phyloP scores from a whole-genome alignment of 2,329 filamentous ascomycete species.

The Exophiala sp. region DNA sequence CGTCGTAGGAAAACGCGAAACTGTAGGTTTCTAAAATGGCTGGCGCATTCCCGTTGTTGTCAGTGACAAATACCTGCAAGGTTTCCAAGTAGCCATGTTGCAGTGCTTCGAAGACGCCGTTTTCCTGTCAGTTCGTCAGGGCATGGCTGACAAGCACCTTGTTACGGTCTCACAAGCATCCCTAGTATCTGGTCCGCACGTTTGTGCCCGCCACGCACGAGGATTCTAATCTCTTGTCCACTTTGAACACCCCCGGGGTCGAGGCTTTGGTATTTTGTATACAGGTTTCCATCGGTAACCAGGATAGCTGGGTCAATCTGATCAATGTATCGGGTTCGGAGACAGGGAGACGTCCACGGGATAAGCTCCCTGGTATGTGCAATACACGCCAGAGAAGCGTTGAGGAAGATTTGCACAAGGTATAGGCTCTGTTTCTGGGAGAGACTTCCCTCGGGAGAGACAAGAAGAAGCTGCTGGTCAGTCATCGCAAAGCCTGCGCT shows the following conservation, averaged over 20 bases:
- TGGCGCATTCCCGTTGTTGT: conserved; percentile 34
- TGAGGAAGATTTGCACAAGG: conserved; percentile 26
- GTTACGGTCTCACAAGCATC: conserved; percentile 39
- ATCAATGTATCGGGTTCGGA: conserved; percentile 21
- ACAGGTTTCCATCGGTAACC: conserved; percentile 29
- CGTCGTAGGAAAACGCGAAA: conserved; percentile 44
- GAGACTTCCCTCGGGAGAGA: conserved; percentile 1
- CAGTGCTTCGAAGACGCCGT: conserved; percentile 45
- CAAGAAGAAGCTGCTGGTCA: conserved; percentile 10
- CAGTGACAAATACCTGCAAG: conserved; percentile 44
- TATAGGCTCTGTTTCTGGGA: conserved; percentile 21
- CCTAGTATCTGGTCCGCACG: conserved; percentile 43
- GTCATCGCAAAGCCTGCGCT: no score
- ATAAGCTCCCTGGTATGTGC: conserved; percentile 24
- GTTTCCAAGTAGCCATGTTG: conserved; percentile 39
- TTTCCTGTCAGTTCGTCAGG: conserved; percentile 40
- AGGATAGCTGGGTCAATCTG: conserved; percentile 12
- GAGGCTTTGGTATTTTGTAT: conserved; percentile 17
- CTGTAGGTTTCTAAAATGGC: conserved; percentile 47
- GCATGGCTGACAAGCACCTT: background rate
- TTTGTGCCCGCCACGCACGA: conserved; percentile 37
- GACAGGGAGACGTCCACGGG: conserved; percentile 20
- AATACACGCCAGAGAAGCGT: conserved; percentile 26
- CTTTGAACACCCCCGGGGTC: background rate
- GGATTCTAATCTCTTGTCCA: conserved; percentile 37